Conservation (phyloP, 2,329 filamentous ascomycete species). For the Talaromyces sp. region DNA sequence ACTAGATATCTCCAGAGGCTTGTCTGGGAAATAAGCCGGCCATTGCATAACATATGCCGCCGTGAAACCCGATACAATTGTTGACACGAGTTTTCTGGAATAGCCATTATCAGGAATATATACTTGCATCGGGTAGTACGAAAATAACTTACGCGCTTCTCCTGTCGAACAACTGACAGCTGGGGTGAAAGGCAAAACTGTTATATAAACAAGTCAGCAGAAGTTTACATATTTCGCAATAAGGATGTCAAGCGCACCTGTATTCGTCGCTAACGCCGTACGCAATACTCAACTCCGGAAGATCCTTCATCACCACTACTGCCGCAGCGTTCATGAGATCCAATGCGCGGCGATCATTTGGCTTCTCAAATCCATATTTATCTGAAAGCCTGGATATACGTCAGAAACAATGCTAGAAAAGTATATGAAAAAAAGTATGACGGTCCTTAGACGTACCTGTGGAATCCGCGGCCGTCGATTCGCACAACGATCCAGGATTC, state of each 20-base stretch:
- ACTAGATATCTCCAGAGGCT: slow-evolving; percentile 60
- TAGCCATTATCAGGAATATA: not conserved
- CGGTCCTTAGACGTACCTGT: slow-evolving; percentile 59
- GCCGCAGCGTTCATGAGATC: slow-evolving; percentile 94
- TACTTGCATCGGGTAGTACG: not conserved
- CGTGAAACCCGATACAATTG: slow-evolving; percentile 88
- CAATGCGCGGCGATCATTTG: slow-evolving; percentile 81
- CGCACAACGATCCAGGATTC: slow-evolving; percentile 96
- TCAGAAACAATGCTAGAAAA: not conserved
- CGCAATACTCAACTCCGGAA: slow-evolving; percentile 79
- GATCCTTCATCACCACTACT: slow-evolving; percentile 73
- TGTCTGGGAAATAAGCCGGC: slow-evolving; percentile 69
- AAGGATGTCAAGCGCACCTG: slow-evolving; percentile 34
- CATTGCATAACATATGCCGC: slow-evolving; percentile 83
- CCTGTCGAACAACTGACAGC: slow-evolving; percentile 77
- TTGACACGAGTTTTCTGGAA: slow-evolving; percentile 79
- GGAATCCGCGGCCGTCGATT: slow-evolving; percentile 90
- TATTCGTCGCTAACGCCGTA: slow-evolving; percentile 97
- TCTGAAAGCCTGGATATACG: slow-evolving; percentile 57
- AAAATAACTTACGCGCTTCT: slow-evolving; percentile 60
- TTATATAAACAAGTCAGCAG: not conserved
- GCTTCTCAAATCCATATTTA: slow-evolving; percentile 82
- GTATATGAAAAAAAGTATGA: slow-evolving; percentile 4
- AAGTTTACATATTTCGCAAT: not conserved
- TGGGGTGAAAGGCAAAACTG: slow-evolving; percentile 86